Evolutionary conservation across 2,329 filamentous ascomycete species (phyloP), one percentile per base, ranked within the genome.

Genomic region (Basipetospora chlamydospora): DNA sequence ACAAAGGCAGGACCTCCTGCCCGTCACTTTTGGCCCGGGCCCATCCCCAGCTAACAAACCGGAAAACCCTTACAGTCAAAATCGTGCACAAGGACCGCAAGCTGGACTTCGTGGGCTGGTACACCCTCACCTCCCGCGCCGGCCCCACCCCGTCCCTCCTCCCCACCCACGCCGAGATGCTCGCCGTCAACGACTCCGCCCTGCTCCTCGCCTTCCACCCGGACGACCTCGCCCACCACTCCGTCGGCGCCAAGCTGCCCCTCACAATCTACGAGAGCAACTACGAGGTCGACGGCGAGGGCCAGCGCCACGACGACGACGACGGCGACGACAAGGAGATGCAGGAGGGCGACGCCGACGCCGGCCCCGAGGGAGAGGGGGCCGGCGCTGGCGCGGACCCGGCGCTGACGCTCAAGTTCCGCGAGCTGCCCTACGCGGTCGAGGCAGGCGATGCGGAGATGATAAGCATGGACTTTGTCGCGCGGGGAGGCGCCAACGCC

Each of bases 361-460:
- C n/a, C n/a, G n/a, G n/a, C n/a, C n/a, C n/a, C n/a, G n/a, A n/a
- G n/a, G n/a, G n/a, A n/a, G n/a, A n/a, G n/a, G n/a, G n/a, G n/a
- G n/a, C n/a, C n/a, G n/a, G n/a, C n/a, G n/a, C n/a, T n/a, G 20
- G 22, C 17, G 8, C 28, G 15, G 57, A 73, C 23, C 54, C 63
- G 1, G 55, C 62, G 3, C 53, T 76, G 17, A 72, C 68, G 35
- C 67, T 90, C 41, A 80, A 73, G 49, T 96, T 96, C 57, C 73
- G 79, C 41, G 80, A 92, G 51, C 59, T 96, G 8, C 74, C 80
- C 2, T 96, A 90, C 55, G 80, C 80, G 0, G 77, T 96, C 2
- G 90, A 96, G 59, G 94, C 87, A 0, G 85, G 84, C 8, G 87
- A 96, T 55, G 87, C 87, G 1, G 90, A 98, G 57, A 95, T 95